These are phyloP conservation scores for Epichloe scottii DNA, from an alignment of 2,329 filamentous ascomycete species.

Conservation along the genomic window DNA sequence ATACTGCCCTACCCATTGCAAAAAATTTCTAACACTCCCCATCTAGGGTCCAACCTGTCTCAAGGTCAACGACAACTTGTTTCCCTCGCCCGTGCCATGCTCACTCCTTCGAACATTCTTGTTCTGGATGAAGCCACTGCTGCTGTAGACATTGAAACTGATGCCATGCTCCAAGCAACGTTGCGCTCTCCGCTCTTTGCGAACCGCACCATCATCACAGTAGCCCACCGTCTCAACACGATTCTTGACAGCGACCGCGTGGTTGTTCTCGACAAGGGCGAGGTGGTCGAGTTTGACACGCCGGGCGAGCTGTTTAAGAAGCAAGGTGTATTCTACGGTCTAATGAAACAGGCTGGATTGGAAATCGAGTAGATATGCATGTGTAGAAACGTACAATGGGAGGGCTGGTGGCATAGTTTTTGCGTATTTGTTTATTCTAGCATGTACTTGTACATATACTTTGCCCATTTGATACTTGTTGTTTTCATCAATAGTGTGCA, in stretches of 20 bases:
- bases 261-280: constrained; percentile 81
- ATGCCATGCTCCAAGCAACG: constrained; percentile 52
- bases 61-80: constrained; percentile 91
- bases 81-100: constrained; percentile 81
- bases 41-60: constrained; percentile 77
- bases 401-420: not conserved
- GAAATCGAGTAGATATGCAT: constrained; percentile 26
- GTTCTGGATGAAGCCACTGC: constrained; percentile 95
- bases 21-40: not conserved
- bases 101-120: constrained; percentile 93
- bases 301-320: constrained; percentile 64
- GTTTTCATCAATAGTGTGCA: no score
- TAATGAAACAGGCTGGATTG: constrained; percentile 85
- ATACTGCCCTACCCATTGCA: not conserved
- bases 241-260: constrained; percentile 84
- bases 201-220: constrained; percentile 94
- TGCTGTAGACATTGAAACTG: constrained; percentile 55
- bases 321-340: constrained; percentile 70
- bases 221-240: constrained; percentile 96
- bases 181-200: constrained; percentile 58
- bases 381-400: not conserved
- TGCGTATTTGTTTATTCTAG: not conserved
- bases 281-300: constrained; percentile 85
- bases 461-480: no score
- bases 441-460: no score